A percentile compares a stretch with the other conserved stretches of the same genome.
phyloP scores from a whole-genome alignment of 2,329 filamentous ascomycete genomes.

The Dissoconium aciculare region DNA sequence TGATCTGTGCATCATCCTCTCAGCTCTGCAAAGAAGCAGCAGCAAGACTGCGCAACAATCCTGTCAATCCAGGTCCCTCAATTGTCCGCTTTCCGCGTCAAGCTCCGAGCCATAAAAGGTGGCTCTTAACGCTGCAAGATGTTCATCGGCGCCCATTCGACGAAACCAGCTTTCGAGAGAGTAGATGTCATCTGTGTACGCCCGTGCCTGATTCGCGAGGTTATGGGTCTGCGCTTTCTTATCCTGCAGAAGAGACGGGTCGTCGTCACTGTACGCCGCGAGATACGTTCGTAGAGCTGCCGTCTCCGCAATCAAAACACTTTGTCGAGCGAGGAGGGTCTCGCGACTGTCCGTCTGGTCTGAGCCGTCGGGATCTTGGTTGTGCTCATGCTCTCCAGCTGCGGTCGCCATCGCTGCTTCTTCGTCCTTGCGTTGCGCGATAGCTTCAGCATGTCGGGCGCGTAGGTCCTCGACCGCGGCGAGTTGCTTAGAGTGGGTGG shows the following conservation, averaged over 20 bases:
- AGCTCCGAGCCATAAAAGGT: constrained; percentile 40
- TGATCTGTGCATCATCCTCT: too few species aligned
- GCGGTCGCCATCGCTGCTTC: background rate
- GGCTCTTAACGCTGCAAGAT: constrained; percentile 29
- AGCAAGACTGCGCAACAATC: too few species aligned
- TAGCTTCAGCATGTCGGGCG: constrained; percentile 26
- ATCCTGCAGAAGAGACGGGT: constrained; percentile 31
- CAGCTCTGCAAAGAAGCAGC: too few species aligned
- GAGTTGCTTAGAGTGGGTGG: constrained; percentile 26
- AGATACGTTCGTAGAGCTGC: constrained; percentile 28
- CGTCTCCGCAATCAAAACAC: constrained; percentile 24
- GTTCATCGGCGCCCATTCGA: constrained; percentile 28
- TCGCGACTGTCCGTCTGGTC: constrained; percentile 20
- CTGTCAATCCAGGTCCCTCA: constrained; percentile 26
- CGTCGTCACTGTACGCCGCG: constrained; percentile 31
- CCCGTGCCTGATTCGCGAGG: constrained; percentile 22
- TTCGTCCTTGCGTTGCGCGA: constrained; percentile 21
- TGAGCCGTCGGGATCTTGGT: background rate
- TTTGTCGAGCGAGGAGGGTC: constrained; percentile 25
- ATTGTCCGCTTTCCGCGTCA: constrained; percentile 35
- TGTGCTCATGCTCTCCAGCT: background rate
- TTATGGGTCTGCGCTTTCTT: constrained; percentile 23
- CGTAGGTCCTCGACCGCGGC: constrained; percentile 26
- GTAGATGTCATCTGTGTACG: constrained; percentile 31
- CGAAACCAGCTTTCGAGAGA: constrained; percentile 33